Evolutionary conservation across 2,329 filamentous ascomycete genomes (phyloP).

Genomic region (Didymella keratinophila): DNA sequence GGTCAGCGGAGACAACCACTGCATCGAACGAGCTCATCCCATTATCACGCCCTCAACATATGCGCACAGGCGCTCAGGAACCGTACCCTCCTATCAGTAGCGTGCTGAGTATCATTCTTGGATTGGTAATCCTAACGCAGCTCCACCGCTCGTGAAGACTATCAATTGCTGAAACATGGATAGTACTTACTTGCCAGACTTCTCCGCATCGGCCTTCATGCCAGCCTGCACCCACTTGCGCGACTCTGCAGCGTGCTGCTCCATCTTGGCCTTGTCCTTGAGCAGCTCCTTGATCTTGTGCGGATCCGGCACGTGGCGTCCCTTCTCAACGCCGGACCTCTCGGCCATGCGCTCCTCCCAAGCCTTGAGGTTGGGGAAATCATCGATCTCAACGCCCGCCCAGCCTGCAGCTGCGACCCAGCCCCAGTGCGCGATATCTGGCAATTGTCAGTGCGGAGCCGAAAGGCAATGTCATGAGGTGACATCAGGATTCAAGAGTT

Average conservation of each 20-base stretch:
- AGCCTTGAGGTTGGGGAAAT: conserved; percentile 77
- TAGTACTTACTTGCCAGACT: conserved; percentile 40
- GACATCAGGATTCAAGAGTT: neutral
- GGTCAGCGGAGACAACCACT: neutral
- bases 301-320: conserved; percentile 72
- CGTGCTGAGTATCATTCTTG: neutral
- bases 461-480: neutral
- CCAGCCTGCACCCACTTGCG: conserved; percentile 71
- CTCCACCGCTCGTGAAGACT: neutral
- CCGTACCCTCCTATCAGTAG: neutral
- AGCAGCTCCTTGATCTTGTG: conserved; percentile 69
- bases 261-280: conserved; percentile 65
- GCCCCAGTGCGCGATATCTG: conserved; percentile 79
- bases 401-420: conserved; percentile 72
- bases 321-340: conserved; percentile 77
- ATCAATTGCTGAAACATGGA: conserved; percentile 2
- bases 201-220: conserved; percentile 69
- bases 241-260: conserved; percentile 61
- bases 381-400: conserved; percentile 72
- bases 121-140: neutral
- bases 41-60: neutral
- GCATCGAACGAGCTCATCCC: neutral
- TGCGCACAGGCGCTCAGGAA: neutral
- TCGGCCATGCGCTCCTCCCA: conserved; percentile 77
- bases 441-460: neutral